phyloP scores from a whole-genome alignment of 2,329 filamentous ascomycete species.

The Cyanodermella asteris region DNA sequence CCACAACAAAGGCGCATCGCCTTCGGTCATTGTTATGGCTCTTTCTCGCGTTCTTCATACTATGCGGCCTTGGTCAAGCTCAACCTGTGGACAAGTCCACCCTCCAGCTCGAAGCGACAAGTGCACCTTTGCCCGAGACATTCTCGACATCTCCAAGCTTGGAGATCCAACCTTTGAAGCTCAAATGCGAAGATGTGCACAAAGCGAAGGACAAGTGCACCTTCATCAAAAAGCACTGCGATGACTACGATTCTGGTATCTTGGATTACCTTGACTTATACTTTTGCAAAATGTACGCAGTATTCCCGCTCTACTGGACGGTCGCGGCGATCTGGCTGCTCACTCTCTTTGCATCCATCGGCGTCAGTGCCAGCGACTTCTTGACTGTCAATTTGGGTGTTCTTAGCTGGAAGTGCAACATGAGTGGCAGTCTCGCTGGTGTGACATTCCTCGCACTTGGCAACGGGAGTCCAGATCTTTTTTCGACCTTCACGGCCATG shows the following conservation, averaged over 20 bases:
- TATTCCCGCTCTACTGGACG: conserved; percentile 55
- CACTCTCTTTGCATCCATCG: conserved; percentile 85
- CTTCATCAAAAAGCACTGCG: conserved; percentile 63
- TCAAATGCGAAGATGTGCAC: conserved; percentile 59
- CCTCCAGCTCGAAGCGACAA: no score
- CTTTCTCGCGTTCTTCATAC: no score
- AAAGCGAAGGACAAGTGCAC: conserved; percentile 59
- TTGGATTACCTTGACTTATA: conserved; percentile 76
- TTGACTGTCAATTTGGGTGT: conserved; percentile 94
- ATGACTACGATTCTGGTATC: conserved; percentile 74
- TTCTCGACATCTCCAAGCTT: no score
- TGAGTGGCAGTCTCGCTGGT: conserved; percentile 89
- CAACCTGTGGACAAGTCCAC: no score
- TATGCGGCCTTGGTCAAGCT: no score
- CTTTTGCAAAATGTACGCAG: conserved; percentile 54
- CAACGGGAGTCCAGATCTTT: conserved; percentile 94
- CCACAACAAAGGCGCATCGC: no score
- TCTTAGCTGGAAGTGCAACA: conserved; percentile 66
- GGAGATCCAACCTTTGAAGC: no score
- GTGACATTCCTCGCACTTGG: conserved; percentile 94
- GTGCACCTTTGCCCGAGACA: no score
- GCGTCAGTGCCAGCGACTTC: conserved; percentile 94
- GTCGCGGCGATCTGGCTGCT: conserved; percentile 66
- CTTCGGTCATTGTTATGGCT: no score
- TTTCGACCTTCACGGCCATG: conserved; percentile 97